phyloP scores from a whole-genome alignment of 2,329 filamentous ascomycete genomes.

The Nothophaeocryptopus gaeumannii region DNA sequence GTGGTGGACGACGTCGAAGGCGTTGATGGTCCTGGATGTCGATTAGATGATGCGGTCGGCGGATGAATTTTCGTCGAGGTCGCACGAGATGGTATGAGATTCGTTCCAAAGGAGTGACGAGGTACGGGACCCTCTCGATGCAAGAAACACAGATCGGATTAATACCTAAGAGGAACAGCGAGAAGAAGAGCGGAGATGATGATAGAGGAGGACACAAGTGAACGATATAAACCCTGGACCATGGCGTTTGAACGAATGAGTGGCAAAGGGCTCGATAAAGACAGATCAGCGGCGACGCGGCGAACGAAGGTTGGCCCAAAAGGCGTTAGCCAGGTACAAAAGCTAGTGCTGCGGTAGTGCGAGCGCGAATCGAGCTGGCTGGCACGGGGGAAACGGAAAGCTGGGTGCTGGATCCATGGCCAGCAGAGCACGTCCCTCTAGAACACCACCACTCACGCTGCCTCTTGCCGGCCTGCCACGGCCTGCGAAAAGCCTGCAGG shows the following conservation, averaged over 20 bases:
- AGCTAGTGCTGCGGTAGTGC: constrained; percentile 23
- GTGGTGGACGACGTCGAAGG: not conserved
- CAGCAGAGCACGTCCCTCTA: constrained; percentile 7
- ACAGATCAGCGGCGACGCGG: constrained; percentile 28
- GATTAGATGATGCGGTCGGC: constrained; percentile 8
- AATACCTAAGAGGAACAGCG: constrained; percentile 24
- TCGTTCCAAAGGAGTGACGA: constrained; percentile 27
- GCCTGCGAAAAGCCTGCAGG: constrained; percentile 6
- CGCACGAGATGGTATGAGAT: constrained; percentile 22
- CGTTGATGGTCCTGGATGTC: constrained; percentile 1
- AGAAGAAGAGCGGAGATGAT: constrained; percentile 28
- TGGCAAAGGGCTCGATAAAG: constrained; percentile 27
- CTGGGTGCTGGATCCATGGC: constrained; percentile 25
- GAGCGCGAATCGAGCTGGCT: constrained; percentile 28
- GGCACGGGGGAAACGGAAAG: constrained; percentile 26
- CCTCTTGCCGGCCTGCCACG: constrained; percentile 10
- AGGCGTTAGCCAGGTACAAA: constrained; percentile 29
- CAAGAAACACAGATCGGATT: constrained; percentile 22
- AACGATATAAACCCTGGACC: constrained; percentile 32
- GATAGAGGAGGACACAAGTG: constrained; percentile 24
- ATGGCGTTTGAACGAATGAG: constrained; percentile 23
- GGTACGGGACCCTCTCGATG: constrained; percentile 11
- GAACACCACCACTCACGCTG: constrained; percentile 12
- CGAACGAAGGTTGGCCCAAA: constrained; percentile 20
- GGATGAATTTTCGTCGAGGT: constrained; percentile 19